Evolutionary conservation across 2,329 filamentous ascomycete genomes (phyloP).

Genomic region (Aspergillus persii): DNA sequence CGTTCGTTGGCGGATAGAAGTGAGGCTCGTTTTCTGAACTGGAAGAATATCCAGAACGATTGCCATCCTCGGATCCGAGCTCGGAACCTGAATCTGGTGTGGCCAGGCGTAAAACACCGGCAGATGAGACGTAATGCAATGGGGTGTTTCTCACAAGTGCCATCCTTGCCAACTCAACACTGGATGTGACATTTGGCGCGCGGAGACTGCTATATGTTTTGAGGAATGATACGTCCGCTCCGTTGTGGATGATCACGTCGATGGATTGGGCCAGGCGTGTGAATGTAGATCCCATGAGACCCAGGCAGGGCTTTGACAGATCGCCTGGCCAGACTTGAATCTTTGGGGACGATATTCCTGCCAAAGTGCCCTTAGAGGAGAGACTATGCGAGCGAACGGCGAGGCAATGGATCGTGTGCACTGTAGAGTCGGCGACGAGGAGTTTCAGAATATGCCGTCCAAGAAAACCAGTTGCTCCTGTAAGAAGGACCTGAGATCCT

Average conservation of each 20-base stretch:
- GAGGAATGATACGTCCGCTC: slow-evolving; percentile 36
- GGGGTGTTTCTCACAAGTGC: slow-evolving; percentile 9
- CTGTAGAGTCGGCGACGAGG: slow-evolving; percentile 31
- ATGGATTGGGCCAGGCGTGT: slow-evolving; percentile 26
- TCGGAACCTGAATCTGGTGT: neutral
- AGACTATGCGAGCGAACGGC: slow-evolving; percentile 25
- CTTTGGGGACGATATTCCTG: slow-evolving; percentile 19
- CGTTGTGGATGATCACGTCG: slow-evolving; percentile 55
- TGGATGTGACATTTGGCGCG: slow-evolving; percentile 23
- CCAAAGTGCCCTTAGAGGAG: neutral
- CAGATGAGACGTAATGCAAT: slow-evolving; percentile 29
- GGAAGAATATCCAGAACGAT: neutral
- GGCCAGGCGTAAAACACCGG: slow-evolving; percentile 13
- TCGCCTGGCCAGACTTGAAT: slow-evolving; percentile 38
- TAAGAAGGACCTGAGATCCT: slow-evolving; percentile 18
- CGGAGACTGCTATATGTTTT: slow-evolving; percentile 28
- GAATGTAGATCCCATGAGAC: slow-evolving; percentile 34
- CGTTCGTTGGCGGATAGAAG: neutral
- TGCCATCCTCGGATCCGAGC: neutral
- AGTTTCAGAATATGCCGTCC: slow-evolving; percentile 38
- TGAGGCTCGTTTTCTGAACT: neutral
- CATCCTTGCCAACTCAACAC: slow-evolving; percentile 19
- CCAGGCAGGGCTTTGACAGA: slow-evolving; percentile 35
- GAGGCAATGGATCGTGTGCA: slow-evolving; percentile 46
- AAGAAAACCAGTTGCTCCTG: slow-evolving; percentile 38